Base-by-base conservation (phyloP, 2,329 filamentous ascomycete species). In the Cladosporium sp. region DNA sequence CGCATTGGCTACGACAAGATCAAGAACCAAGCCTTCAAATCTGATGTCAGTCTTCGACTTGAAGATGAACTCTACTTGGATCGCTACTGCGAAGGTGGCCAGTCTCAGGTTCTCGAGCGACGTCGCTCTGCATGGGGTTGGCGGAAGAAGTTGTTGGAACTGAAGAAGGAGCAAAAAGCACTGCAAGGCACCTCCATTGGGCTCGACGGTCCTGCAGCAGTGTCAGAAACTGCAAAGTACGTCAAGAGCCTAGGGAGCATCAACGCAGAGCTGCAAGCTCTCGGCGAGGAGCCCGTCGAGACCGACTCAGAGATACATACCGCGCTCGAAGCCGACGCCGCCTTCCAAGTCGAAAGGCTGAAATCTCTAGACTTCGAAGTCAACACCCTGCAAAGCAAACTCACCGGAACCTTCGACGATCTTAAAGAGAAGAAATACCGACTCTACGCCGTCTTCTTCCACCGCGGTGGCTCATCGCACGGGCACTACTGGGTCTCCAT, bases 401-500 rank as follows among this genome's bases (percentile, higher is more conserved):
- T 84, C 42, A 68, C 74, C 22, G 70, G 70, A 3, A 77, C 86
- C 45, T 92, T 90, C 62, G 75, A 75, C 3, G 78, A 80, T 47
- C 79, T 85, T 62, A 77, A 78, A 38, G 73, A 82, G 20, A 74
- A 88, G 41, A 80, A 85, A 9, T 99, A 97, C 67, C 83, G 83
- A 12, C 80, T 99, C 4, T 91, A 96, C 59, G 89, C 92, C 0
- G 87, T 96, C 27, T 95, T 99, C 63, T 92, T 96, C 61, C 93
- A 99, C 66, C 84, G 86, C 17, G 88, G 88, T 27, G 75, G 77
- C 7, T 62, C 68, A 2, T 62, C 63, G 12, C 78, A 79, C 24
- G 93, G 93, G 0, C 93, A 99, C 68, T 99, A 97, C 71, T 96
- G 89, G 85, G 89, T 96, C 39, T 96, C 91, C 79, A 95, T 99